Evolutionary conservation across 129 eudicot species (phyloP).

Genomic region (Centrapalus pauciflorus): DNA sequence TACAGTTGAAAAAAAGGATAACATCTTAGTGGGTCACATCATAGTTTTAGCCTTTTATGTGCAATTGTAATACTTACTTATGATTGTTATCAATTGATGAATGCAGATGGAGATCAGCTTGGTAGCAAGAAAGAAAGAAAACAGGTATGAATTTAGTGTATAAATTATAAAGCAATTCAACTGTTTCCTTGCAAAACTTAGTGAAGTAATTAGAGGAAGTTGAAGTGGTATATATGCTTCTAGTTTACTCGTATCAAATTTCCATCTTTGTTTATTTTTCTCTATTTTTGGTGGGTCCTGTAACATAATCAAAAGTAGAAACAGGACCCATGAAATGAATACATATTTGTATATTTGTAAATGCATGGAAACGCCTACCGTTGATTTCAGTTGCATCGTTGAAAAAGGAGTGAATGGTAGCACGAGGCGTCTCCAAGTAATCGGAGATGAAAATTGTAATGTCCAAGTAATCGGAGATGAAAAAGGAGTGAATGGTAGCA

Average conservation of each 20-base stretch:
- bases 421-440: no score
- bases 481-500: no score
- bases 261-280: not conserved
- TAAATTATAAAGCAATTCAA: not conserved
- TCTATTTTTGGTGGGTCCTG: not conserved
- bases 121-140: not conserved
- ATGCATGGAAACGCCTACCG: no score
- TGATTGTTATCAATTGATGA: not conserved
- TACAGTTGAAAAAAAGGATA: slow-evolving; percentile 3
- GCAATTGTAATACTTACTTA: slow-evolving; percentile 18
- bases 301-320: slow-evolving; percentile 11
- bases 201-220: not conserved
- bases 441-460: no score
- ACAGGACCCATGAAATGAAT: not conserved
- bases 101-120: not conserved
- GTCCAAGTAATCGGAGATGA: no score
- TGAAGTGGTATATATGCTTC: slow-evolving; percentile 13
- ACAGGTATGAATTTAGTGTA: not conserved
- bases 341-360: not conserved
- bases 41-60: not conserved
- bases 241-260: not conserved
- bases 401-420: no score
- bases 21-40: not conserved
- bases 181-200: not conserved
- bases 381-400: no score